Conservation (phyloP, 352 stramenopile species). For the Phytophthora colocasiae region DNA sequence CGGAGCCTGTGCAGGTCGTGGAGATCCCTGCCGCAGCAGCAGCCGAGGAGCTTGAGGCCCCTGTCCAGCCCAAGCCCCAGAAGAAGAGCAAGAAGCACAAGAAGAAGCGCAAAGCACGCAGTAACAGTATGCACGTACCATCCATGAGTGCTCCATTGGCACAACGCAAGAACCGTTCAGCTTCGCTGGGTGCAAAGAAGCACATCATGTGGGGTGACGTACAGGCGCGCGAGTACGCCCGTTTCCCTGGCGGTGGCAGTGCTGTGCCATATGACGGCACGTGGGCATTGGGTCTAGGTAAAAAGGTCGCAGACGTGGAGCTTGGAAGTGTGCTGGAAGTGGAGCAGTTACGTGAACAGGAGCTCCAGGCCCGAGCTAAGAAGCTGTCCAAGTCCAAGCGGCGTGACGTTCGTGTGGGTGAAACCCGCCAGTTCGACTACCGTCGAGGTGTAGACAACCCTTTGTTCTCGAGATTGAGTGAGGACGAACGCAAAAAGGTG, state of each 20-base stretch:
- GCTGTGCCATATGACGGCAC: slow-evolving; percentile 84
- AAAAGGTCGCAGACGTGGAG: slow-evolving; percentile 63
- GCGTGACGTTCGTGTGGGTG: slow-evolving; percentile 57
- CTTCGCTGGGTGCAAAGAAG: slow-evolving; percentile 68
- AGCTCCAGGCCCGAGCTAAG: slow-evolving; percentile 64
- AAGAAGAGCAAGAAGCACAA: slow-evolving; percentile 85
- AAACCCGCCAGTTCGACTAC: slow-evolving; percentile 89
- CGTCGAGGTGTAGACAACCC: slow-evolving; percentile 72
- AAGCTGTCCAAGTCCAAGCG: slow-evolving; percentile 71
- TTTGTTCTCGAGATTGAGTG: slow-evolving; percentile 76
- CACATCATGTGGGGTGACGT: slow-evolving; percentile 84
- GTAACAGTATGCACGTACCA: slow-evolving; percentile 69
- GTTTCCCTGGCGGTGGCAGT: slow-evolving; percentile 79
- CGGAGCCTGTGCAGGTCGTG: slow-evolving; percentile 53
- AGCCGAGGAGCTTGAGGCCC: slow-evolving; percentile 3
- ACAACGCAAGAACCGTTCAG: slow-evolving; percentile 65
- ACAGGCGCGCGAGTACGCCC: slow-evolving; percentile 72
- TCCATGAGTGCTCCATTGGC: slow-evolving; percentile 27
- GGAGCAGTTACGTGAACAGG: slow-evolving; percentile 56
- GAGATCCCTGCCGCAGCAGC: slow-evolving; percentile 38
- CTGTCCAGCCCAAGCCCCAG: slow-evolving; percentile 27
- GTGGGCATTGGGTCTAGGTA: slow-evolving; percentile 80
- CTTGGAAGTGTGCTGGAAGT: slow-evolving; percentile 78
- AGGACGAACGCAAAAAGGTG: slow-evolving; percentile 73
- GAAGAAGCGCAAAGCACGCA: slow-evolving; percentile 75